Percentiles rank a stretch among this genome's conserved stretches.
phyloP scores from a whole-genome alignment of 1,139 yeast genomes.

The Wickerhamiella pararugosa region DNA sequence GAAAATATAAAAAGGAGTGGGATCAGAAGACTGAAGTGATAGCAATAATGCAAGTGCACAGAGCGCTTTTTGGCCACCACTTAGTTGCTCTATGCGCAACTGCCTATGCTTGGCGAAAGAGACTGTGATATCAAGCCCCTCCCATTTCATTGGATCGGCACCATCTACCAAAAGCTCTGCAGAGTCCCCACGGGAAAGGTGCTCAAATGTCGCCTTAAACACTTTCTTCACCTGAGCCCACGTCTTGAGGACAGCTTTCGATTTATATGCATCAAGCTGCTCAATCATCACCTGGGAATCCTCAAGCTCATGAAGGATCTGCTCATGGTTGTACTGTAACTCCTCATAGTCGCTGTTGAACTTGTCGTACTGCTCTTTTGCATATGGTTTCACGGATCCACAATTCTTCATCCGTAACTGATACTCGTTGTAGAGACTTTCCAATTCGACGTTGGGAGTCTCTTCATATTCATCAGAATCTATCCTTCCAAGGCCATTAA shows the following conservation, averaged over 20 bases:
- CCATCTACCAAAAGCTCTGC: conserved; percentile 61
- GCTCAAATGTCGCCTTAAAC: conserved; percentile 60
- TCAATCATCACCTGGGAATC: conserved; percentile 62
- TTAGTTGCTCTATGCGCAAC: conserved; percentile 74
- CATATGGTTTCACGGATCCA: conserved; percentile 77
- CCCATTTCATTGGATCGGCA: conserved; percentile 20
- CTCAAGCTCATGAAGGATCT: conserved; percentile 51
- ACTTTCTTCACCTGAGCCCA: conserved; percentile 63
- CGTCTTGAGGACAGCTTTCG: conserved; percentile 66
- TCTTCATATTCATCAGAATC: not conserved
- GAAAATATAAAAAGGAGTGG: conserved; percentile 90
- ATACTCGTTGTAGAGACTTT: not conserved
- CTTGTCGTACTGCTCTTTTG: conserved; percentile 67
- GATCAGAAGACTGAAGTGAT: conserved; percentile 89
- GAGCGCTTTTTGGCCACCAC: conserved; percentile 92
- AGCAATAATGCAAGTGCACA: conserved; percentile 88
- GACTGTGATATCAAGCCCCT: conserved; percentile 28
- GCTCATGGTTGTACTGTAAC: conserved; percentile 45
- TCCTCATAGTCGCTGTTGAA: conserved; percentile 43
- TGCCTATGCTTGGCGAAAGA: conserved; percentile 85
- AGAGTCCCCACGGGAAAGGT: conserved; percentile 68
- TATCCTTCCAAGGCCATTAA: conserved; percentile 1
- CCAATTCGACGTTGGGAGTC: conserved; percentile 2
- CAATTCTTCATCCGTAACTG: conserved; percentile 41
- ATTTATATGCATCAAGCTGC: conserved; percentile 65